Base-by-base conservation (phyloP, 1,284 basidiomycete genomes). In the Trametes polyzona region DNA sequence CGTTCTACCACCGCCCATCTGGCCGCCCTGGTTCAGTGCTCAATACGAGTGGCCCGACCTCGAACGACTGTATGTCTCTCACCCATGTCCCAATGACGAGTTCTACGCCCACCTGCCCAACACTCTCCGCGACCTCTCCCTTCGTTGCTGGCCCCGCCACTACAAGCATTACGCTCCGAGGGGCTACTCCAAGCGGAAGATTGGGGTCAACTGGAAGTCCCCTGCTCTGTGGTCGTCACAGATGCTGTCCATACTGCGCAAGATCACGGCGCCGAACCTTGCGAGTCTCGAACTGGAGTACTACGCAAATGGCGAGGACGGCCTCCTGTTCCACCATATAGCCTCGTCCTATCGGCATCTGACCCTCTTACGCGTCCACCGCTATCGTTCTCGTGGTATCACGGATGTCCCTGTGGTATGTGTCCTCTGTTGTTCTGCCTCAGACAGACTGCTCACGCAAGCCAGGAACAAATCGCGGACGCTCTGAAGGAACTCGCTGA, bases 141-240 rank as follows among this genome's bases (percentile, higher is more conserved):
- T 56, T 7, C 42, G 48, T 8, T 46, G 43, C 41, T 56, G 48
- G 47, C 55, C 55, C 3, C 41, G 55, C 39, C 30, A 49, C 29
- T 50, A 49, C 47, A 37, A 41, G 8, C 46, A 47, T 42, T 17
- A 41, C 30, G 24, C 21, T 4, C 16, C 16, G 24, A 19, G 42
- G 14, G n/a, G 35, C 17, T 9, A 40, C 17, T n/a, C 7, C 23
- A 35, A 27, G 23, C 14, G 26, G n/a, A 7, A 33, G 5, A 39
- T 12, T 5, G 37, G 16, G 3, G n/a, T 48, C 10, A 19, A 29
- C 4, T 55, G 52, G 52, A 9, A n/a, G 2, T 41, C 44, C 3
- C 46, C 46, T 1, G 10, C 43, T 11, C 39, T 48, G n/a, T 16
- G 6, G 2, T 35, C 39, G 9, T 41, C 52, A 6, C 46, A 41